Conservation (phyloP, 1,284 basidiomycete species). For the Rugosomyces carneus region DNA sequence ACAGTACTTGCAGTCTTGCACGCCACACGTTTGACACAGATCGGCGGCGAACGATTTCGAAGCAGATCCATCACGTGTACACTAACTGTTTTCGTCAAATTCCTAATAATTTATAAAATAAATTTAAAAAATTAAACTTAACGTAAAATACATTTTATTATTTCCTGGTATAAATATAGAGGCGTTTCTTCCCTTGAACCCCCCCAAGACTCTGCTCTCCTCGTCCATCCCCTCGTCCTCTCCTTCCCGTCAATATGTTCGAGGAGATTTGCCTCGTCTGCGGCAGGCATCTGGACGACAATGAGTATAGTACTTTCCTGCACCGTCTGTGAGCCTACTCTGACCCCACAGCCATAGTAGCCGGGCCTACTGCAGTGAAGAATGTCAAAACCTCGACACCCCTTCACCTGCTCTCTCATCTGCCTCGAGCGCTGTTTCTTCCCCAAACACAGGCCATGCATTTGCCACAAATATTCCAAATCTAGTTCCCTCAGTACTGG, state of each 20-base stretch:
- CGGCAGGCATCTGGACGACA: conserved; percentile 52
- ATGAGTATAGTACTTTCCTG: conserved; percentile 43
- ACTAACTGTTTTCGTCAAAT: not conserved
- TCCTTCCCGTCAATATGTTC: conserved; percentile 44
- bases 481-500: conserved; percentile 51
- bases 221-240: conserved; percentile 6
- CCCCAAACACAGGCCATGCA: conserved; percentile 51
- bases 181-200: not conserved
- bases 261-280: conserved; percentile 71
- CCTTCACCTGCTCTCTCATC: conserved; percentile 63
- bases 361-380: conserved; percentile 68
- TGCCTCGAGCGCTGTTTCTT: conserved; percentile 61
- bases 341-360: conserved; percentile 32
- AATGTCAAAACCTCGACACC: conserved; percentile 58
- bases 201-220: not conserved
- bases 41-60: conserved; percentile 12
- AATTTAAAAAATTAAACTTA: conserved; percentile 11
- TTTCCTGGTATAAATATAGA: conserved; percentile 24
- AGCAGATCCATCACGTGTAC: conserved; percentile 17
- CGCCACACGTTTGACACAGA: conserved; percentile 25
- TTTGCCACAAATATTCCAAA: conserved; percentile 52
- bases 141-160: not conserved
- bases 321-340: conserved; percentile 18
- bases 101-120: conserved; percentile 20
- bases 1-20: no score